Conservation (phyloP, 306 rosid genomes). For the Lupinus albus region DNA sequence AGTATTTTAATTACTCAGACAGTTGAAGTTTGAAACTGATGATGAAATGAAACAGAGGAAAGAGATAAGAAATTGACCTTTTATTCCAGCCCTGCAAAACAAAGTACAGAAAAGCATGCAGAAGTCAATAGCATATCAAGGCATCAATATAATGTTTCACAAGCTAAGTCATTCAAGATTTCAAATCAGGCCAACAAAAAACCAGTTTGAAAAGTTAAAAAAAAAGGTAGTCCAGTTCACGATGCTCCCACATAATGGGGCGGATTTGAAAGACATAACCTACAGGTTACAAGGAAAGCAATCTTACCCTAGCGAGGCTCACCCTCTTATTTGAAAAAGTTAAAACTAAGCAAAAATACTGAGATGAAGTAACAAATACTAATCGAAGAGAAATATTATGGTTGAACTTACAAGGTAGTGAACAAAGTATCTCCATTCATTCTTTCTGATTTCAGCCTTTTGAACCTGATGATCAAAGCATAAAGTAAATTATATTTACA, state of each 20-base stretch:
- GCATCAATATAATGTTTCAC: constrained; percentile 34
- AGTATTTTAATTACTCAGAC: too few species aligned
- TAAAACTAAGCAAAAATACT: constrained; percentile 1
- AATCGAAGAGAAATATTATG: constrained; percentile 11
- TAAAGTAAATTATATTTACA: constrained; percentile 14
- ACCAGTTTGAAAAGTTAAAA: too few species aligned
- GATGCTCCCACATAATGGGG: too few species aligned
- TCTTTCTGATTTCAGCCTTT: constrained; percentile 77
- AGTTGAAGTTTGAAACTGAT: too few species aligned
- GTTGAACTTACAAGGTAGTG: constrained; percentile 88
- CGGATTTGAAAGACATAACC: too few species aligned
- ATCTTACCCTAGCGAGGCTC: too few species aligned
- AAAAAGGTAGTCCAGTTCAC: too few species aligned
- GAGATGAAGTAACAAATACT: too few species aligned
- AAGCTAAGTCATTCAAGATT: constrained; percentile 18
- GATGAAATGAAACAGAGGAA: constrained; percentile 36
- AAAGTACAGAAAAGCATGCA: constrained; percentile 36
- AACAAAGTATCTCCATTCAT: constrained; percentile 91
- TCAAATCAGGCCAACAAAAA: constrained; percentile 16
- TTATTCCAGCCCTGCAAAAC: constrained; percentile 99
- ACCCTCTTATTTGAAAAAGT: constrained; percentile 13
- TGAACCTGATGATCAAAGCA: constrained; percentile 67
- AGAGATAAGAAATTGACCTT: constrained; percentile 68
- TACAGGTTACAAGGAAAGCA: too few species aligned
- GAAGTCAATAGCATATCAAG: constrained; percentile 35